phyloP scores from a whole-genome alignment of 2,329 filamentous ascomycete genomes.

The Chaetomium olivaceum region DNA sequence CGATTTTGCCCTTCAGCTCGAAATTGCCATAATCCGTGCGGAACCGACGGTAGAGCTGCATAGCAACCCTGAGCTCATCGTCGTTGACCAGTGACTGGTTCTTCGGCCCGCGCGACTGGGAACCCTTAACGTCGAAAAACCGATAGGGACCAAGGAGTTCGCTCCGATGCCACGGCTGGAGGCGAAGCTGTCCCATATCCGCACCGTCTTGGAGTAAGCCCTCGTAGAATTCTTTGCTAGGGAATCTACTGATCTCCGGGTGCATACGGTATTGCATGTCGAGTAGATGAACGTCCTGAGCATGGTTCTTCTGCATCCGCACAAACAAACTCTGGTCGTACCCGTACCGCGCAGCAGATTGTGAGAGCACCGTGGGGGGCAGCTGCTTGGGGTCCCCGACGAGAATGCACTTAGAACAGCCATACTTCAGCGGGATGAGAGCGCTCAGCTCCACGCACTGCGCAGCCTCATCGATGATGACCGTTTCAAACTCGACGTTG shows the following conservation, averaged over 20 bases:
- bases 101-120: conserved; percentile 75
- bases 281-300: conserved; percentile 85
- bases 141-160: conserved; percentile 85
- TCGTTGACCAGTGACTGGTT: conserved; percentile 90
- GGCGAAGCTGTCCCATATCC: conserved; percentile 75
- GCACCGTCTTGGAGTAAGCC: conserved; percentile 80
- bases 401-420: conserved; percentile 92
- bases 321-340: conserved; percentile 99
- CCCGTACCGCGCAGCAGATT: conserved; percentile 86
- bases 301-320: conserved; percentile 92
- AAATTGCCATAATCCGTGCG: conserved; percentile 67
- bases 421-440: conserved; percentile 95
- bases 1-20: conserved; percentile 80
- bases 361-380: conserved; percentile 91
- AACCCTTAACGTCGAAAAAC: conserved; percentile 94
- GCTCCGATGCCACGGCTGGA: conserved; percentile 82
- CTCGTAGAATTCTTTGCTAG: conserved; percentile 90
- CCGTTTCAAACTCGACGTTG: conserved; percentile 95
- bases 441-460: conserved; percentile 98
- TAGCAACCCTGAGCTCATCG: conserved; percentile 81
- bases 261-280: conserved; percentile 99
- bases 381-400: conserved; percentile 98
- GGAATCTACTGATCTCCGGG: conserved; percentile 90
- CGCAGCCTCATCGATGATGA: conserved; percentile 96
- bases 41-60: conserved; percentile 81